Conservation (phyloP, 257 asterid species). For the Lithospermum erythrorhizon region DNA sequence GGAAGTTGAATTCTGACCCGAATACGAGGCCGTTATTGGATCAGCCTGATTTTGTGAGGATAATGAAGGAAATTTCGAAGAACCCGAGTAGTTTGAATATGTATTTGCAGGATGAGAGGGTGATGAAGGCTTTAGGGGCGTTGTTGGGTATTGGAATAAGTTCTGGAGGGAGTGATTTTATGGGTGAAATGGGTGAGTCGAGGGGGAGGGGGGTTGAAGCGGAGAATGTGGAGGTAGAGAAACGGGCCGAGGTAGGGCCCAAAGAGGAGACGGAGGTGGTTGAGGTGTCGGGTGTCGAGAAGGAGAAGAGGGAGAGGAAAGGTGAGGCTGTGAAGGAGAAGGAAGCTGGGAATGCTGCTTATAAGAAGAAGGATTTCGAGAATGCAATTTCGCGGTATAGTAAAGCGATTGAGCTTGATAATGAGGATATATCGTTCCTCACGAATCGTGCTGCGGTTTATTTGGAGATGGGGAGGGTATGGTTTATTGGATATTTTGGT, state of each 20-base stretch:
- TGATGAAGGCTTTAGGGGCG: conserved; percentile 79
- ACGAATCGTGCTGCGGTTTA: conserved; percentile 95
- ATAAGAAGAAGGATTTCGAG: conserved; percentile 87
- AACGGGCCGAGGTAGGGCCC: conserved; percentile 28
- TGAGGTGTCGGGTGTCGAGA: conserved; percentile 45
- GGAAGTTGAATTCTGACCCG: conserved; percentile 56
- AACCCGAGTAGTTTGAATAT: conserved; percentile 50
- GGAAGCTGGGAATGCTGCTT: conserved; percentile 80
- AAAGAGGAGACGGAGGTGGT: conserved; percentile 45
- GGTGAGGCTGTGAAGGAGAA: conserved; percentile 62
- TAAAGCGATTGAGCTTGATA: conserved; percentile 63
- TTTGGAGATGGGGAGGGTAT: conserved; percentile 92
- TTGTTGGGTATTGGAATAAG: conserved; percentile 55
- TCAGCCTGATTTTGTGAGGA: conserved; percentile 72
- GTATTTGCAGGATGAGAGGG: conserved; percentile 73
- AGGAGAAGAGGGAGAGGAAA: conserved; percentile 44
- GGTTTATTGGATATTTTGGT: too few relatives aligned
- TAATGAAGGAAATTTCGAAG: conserved; percentile 88
- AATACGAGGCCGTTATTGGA: conserved; percentile 46
- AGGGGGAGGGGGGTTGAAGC: conserved; percentile 39
- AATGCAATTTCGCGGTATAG: conserved; percentile 66
- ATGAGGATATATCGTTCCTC: conserved; percentile 70
- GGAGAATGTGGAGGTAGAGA: conserved; percentile 46
- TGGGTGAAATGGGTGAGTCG: conserved; percentile 28
- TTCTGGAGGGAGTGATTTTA: conserved; percentile 38